These are phyloP conservation scores for Chytridium lagenaria DNA, from an alignment of 371 early-diverging fungal species.

Conservation along the genomic window DNA sequence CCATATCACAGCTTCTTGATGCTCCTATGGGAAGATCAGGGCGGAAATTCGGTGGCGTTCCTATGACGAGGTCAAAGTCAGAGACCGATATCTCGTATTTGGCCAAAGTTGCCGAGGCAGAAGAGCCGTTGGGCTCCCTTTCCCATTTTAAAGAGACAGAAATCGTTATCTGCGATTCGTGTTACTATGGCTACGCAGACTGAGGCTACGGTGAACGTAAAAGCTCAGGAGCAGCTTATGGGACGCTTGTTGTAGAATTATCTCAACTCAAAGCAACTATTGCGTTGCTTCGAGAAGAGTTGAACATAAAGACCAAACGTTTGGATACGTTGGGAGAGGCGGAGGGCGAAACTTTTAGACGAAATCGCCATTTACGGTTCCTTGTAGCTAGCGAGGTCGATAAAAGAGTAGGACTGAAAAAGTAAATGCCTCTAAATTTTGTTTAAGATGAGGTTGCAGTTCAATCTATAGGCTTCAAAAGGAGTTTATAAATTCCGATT, in stretches of 20 bases:
- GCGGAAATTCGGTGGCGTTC: not conserved
- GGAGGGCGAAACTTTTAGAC: not conserved
- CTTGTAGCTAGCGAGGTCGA: too few relatives aligned
- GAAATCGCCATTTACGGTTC: not conserved
- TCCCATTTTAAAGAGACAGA: not conserved
- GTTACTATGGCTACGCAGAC: slow-evolving; percentile 1
- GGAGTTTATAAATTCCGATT: not conserved
- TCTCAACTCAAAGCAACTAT: not conserved
- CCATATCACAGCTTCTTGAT: not conserved
- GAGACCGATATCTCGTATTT: not conserved
- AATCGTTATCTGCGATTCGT: not conserved
- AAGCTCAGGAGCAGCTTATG: not conserved
- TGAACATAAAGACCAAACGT: not conserved
- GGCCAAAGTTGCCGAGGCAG: not conserved
- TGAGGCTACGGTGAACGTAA: not conserved
- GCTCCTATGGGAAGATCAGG: not conserved
- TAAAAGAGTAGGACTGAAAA: not conserved
- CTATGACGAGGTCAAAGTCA: slow-evolving; percentile 4
- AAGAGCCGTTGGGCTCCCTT: not conserved
- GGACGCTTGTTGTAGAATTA: not conserved
- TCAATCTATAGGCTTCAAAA: not conserved
- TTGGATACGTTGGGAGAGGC: not conserved
- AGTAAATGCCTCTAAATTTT: too few relatives aligned
- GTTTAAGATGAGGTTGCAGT: not conserved
- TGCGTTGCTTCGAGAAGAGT: not conserved